Percentiles rank a stretch among this genome's conserved stretches.
phyloP scores from a whole-genome alignment of 225 moss, liverwort and hornwort species.

The Straminergon stramineum region DNA sequence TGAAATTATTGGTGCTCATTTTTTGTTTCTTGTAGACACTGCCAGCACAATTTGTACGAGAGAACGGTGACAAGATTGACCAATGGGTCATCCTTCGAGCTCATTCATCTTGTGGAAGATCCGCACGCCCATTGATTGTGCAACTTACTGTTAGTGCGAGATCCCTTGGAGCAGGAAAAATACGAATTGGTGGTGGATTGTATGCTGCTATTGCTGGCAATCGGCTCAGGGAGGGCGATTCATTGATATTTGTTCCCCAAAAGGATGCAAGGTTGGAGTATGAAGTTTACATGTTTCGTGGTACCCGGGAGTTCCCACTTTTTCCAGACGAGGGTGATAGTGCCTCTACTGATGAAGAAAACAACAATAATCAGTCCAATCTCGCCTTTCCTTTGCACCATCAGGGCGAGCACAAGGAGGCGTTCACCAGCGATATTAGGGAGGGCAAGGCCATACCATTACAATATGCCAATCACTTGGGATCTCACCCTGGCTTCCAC shows the following conservation, averaged over 20 bases:
- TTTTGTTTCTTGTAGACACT: not conserved
- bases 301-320: not conserved
- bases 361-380: not conserved
- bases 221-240: not conserved
- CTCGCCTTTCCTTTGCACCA: not conserved
- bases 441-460: not conserved
- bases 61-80: not conserved
- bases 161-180: not conserved
- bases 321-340: not conserved
- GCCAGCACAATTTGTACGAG: not conserved
- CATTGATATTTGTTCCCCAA: not conserved
- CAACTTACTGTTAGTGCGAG: not conserved
- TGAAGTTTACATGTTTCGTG: not conserved
- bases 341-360: not conserved
- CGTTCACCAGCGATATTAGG: not conserved
- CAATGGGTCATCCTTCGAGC: not conserved
- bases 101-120: not conserved
- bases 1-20: not conserved
- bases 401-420: not conserved
- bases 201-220: not conserved
- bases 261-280: not conserved
- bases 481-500: not conserved
- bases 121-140: not conserved
- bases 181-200: not conserved
- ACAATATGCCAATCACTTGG: not conserved